Evolutionary conservation across 805 yeast genomes (phyloP), one percentile per base, ranked within the genome.

Genomic region (Osmozyma mogii): DNA sequence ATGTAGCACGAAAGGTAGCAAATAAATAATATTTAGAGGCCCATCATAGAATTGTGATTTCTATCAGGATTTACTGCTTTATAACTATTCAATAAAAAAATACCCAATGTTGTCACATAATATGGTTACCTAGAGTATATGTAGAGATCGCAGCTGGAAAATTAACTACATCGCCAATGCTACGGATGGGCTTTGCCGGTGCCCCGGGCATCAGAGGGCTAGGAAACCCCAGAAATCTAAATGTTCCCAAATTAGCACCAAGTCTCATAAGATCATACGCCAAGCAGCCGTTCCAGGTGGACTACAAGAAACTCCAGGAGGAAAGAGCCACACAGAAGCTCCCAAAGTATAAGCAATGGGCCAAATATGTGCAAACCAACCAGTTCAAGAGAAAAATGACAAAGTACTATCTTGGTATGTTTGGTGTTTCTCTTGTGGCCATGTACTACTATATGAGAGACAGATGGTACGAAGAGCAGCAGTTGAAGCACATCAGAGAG

Each of bases 391-490:
- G 69, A 28, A 44, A 47, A 7, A 64, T 80, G 64, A 77, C 87
- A 5, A 71, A 72, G 41, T 74, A 68, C 47, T 72, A 80, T 38
- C 48, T 82, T 24, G 72, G 70, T n/a, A 68, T 74, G 3, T 80
- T 80, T 48, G 61, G 63, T 2, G 57, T 69, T 7, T 70, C 78
- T 45, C 50, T 75, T 17, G 59, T 70, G 13, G 70, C 77, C 34
- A 83, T 84, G 30, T 65, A 72, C 34, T 68, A 67, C 46, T 75
- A 77, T 49, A 77, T 81, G 75, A 64, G 74, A 43, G 81, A 79
- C 44, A 51, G 80, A 29, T 81, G 71, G 50, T 56, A 63, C 25
- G 76, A 76, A 52, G 89, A 82, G 37, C 61, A 70, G 34, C 84
- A 79, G 45, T 56, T 75, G 35, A 68, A 51, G 35, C 45, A 40